Percentiles rank a stretch among this genome's conserved stretches.
Evolutionary conservation across 192 early-diverging fungal genomes (phyloP).

Genomic region (Umbelopsis isabellina): DNA sequence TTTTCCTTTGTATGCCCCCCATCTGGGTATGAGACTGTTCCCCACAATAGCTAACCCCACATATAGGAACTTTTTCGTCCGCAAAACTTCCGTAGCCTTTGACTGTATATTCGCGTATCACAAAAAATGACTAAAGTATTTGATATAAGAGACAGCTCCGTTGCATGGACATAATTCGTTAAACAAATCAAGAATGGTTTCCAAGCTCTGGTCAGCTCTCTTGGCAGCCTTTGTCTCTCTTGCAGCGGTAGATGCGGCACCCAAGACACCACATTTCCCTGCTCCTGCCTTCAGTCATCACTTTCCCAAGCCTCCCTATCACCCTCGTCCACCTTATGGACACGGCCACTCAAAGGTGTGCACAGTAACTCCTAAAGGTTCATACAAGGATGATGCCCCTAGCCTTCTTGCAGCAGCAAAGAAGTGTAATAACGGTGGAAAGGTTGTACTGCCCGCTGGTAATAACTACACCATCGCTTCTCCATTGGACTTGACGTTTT

Average conservation of each 20-base stretch:
- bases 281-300: slow-evolving; percentile 11
- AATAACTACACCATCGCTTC: slow-evolving; percentile 14
- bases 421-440: slow-evolving; percentile 16
- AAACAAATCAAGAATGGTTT: neutral
- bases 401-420: slow-evolving; percentile 21
- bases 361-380: neutral
- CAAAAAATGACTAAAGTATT: neutral
- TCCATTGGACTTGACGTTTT: slow-evolving; percentile 23
- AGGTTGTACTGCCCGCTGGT: slow-evolving; percentile 10
- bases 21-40: neutral
- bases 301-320: neutral
- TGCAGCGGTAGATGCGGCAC: neutral
- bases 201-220: slow-evolving; percentile 10
- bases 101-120: neutral
- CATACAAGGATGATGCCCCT: slow-evolving; percentile 18
- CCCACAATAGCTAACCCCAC: neutral
- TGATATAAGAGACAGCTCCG: neutral
- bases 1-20: too few species aligned
- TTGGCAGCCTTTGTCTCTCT: neutral
- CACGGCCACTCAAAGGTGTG: neutral
- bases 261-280: neutral
- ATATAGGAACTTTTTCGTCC: neutral
- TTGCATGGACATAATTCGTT: too few species aligned
- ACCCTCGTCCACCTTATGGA: neutral
- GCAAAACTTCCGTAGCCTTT: neutral